Conservation (phyloP, 1,284 basidiomycete species). For the Ceratobasidium papillatum region DNA sequence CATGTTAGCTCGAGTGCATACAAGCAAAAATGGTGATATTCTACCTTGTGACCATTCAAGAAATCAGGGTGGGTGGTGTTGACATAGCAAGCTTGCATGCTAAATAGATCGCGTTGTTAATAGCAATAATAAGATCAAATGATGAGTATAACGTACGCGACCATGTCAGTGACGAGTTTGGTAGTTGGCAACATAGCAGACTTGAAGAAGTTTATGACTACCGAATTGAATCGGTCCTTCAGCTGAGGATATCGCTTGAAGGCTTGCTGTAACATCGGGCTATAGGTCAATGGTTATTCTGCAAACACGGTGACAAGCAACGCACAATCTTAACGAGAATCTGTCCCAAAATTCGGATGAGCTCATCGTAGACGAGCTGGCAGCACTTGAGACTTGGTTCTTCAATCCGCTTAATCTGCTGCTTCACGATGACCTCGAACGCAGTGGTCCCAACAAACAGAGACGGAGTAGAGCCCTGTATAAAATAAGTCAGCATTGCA, state of each 20-base stretch:
- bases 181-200: conserved; percentile 91
- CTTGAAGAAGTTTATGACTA: conserved; percentile 98
- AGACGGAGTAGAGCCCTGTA: conserved; percentile 91
- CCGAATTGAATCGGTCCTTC: conserved; percentile 91
- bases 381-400: conserved; percentile 94
- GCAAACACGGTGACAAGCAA: conserved; percentile 45
- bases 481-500: conserved; percentile 31
- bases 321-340: conserved; percentile 87
- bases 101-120: conserved; percentile 50
- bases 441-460: conserved; percentile 96
- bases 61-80: conserved; percentile 99
- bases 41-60: conserved; percentile 89
- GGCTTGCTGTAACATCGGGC: conserved; percentile 69
- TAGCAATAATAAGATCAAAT: background rate
- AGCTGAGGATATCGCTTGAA: conserved; percentile 96
- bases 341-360: conserved; percentile 94
- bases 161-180: conserved; percentile 93
- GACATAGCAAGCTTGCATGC: conserved; percentile 97
- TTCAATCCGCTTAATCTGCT: conserved; percentile 96
- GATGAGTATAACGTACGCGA: conserved; percentile 64
- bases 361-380: conserved; percentile 93
- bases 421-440: conserved; percentile 98
- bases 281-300: background rate
- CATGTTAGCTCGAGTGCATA: background rate
- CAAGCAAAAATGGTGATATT: background rate